These are phyloP conservation scores for Geosmithia putterillii DNA, from an alignment of 2,329 filamentous ascomycete genomes.

Conservation along the genomic window DNA sequence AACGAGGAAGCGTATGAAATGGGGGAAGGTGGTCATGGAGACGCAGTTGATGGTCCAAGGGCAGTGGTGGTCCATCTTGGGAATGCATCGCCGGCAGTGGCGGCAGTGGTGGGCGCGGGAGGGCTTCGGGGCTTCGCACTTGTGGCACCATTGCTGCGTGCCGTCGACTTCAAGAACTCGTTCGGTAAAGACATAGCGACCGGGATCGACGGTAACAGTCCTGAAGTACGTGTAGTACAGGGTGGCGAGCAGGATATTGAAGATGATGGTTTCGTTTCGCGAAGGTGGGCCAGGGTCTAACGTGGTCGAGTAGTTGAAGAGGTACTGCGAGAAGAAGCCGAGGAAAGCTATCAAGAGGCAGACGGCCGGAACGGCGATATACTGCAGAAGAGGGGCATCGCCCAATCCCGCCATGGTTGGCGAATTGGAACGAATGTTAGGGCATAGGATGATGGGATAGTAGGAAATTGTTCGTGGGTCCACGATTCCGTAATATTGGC, in stretches of 20 bases:
- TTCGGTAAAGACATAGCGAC: conserved; percentile 34
- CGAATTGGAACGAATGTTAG: background rate
- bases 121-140: conserved; percentile 64
- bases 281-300: conserved; percentile 50
- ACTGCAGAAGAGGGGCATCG: conserved; percentile 30
- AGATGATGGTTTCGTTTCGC: conserved; percentile 40
- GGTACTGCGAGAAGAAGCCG: conserved; percentile 58
- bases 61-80: conserved; percentile 80
- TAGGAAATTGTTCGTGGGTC: background rate
- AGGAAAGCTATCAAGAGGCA: conserved; percentile 56
- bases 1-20: conserved; percentile 68
- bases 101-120: conserved; percentile 73
- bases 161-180: conserved; percentile 18
- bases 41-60: conserved; percentile 80
- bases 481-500: too few relatives aligned
- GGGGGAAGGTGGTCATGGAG: conserved; percentile 67
- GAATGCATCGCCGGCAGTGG: conserved; percentile 60
- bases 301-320: conserved; percentile 47
- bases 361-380: conserved; percentile 57
- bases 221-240: conserved; percentile 60
- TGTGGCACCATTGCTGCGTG: conserved; percentile 55
- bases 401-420: conserved; percentile 27
- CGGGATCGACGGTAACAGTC: conserved; percentile 45
- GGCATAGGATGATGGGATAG: background rate
- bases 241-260: conserved; percentile 53